Evolutionary conservation across 2,329 filamentous ascomycete species (phyloP), one percentile per base, ranked within the genome.

Genomic region (Cladophialophora carrionii): DNA sequence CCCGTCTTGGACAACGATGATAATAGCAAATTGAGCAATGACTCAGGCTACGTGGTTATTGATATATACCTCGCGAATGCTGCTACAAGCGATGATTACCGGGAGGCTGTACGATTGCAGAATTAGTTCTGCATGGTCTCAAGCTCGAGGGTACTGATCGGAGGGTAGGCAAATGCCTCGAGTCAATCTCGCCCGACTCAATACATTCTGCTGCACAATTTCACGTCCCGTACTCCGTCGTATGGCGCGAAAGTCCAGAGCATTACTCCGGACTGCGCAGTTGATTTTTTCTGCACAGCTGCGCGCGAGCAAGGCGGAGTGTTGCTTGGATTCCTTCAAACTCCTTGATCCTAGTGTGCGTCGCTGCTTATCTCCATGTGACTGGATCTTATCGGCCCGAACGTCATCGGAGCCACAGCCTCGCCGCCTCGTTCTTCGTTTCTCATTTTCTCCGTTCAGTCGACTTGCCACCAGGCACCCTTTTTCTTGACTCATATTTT

Each of bases 391-490:
- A 51, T 51, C 48, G 48, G 20, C 2, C 20, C 20, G 9, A 51
- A 12, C 48, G 48, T 20, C 3, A 54, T 54, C 29, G 3, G 1
- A 1, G 2, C 14, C 22, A 12, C 26, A 20, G 29, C 29, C 51
- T 53, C 29, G 26, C 22, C 9, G 7, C n/a, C 9, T n/a, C 31
- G 22, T 52, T 34, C 6, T 48, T 10, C n/a, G n/a, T n/a, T n/a
- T n/a, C 26, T 29, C 26, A 29, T 3, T 29, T 29, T 29, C 26
- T 29, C 26, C 26, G n/a, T 31, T 29, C 37, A 17, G 20, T 20
- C 14, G 29, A 10, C 29, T 54, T 22, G 52, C 52, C 52, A 54
- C 29, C 29, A 54, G 52, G 52, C 52, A 54, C 31, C 59, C 20
- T 17, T 48, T 34, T 24, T 57, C 22, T 57, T 57, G 54, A 57